phyloP scores from a whole-genome alignment of 495 filamentous ascomycete species.

The Xylaria sp. region DNA sequence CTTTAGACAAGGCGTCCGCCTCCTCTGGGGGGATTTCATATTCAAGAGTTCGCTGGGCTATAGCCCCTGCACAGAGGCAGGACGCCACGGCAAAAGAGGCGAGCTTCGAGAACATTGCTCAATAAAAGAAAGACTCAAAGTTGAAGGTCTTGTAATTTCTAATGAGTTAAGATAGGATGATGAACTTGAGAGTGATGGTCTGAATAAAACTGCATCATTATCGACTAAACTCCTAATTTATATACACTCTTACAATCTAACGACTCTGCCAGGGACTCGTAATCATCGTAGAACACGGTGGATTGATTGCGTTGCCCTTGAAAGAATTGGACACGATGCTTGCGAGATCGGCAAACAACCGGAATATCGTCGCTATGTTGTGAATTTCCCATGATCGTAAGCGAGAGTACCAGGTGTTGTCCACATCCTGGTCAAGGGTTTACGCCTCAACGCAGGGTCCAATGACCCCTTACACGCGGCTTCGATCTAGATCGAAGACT shows the following conservation, averaged over 20 bases:
- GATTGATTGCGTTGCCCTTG: slow-evolving; percentile 13
- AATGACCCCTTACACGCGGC: slow-evolving; percentile 19
- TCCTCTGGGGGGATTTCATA: slow-evolving; percentile 18
- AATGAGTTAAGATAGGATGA: background rate
- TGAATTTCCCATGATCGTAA: slow-evolving; percentile 10
- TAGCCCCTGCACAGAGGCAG: slow-evolving; percentile 16
- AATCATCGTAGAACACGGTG: slow-evolving; percentile 2
- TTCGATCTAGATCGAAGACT: slow-evolving; percentile 12
- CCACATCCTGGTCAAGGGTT: slow-evolving; percentile 4
- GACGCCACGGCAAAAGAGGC: slow-evolving; percentile 20
- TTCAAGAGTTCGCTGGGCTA: slow-evolving; percentile 24
- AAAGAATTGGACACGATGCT: background rate
- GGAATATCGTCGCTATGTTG: background rate
- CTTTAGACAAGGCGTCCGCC: background rate
- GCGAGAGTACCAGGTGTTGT: background rate
- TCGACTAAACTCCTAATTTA: background rate
- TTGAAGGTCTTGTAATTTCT: background rate
- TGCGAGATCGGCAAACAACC: background rate
- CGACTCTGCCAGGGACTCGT: slow-evolving; percentile 1
- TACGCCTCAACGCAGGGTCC: slow-evolving; percentile 5
- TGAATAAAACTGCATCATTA: background rate
- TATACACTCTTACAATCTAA: background rate
- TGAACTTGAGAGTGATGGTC: background rate
- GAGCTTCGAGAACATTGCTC: slow-evolving; percentile 17
- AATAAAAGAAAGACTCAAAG: background rate